Conservation (phyloP, 768 basidiomycete genomes). For the Boletales sp. region DNA sequence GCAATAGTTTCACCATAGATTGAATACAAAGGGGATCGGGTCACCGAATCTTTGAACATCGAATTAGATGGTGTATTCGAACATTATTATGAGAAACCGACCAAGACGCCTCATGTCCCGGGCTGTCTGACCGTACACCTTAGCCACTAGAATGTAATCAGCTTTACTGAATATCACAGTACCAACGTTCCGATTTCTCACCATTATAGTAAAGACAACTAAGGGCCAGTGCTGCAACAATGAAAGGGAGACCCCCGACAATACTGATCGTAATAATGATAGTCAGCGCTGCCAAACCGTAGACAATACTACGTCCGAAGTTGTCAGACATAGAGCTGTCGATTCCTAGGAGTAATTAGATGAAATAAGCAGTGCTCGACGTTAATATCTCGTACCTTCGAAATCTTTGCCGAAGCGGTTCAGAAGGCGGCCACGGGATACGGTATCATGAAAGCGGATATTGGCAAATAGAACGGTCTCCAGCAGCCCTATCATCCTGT, state of each 20-base stretch:
- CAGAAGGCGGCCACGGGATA: slow-evolving; percentile 77
- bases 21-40: slow-evolving; percentile 46
- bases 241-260: slow-evolving; percentile 76
- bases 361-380: slow-evolving; percentile 1
- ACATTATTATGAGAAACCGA: slow-evolving; percentile 26
- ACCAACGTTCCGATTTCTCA: slow-evolving; percentile 32
- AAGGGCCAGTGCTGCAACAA: slow-evolving; percentile 54
- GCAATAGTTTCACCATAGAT: slow-evolving; percentile 51
- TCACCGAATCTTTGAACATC: slow-evolving; percentile 39
- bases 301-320: slow-evolving; percentile 75
- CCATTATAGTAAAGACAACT: slow-evolving; percentile 70
- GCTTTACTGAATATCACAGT: neutral
- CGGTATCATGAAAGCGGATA: slow-evolving; percentile 91
- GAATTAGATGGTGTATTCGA: neutral
- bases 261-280: slow-evolving; percentile 72
- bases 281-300: slow-evolving; percentile 64
- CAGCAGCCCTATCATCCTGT: slow-evolving; percentile 44
- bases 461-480: slow-evolving; percentile 84
- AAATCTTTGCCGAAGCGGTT: slow-evolving; percentile 91
- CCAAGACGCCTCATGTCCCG: slow-evolving; percentile 81
- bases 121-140: slow-evolving; percentile 77
- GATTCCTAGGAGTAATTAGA: slow-evolving; percentile 47
- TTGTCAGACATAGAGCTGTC: slow-evolving; percentile 83
- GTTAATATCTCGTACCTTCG: slow-evolving; percentile 44
- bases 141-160: slow-evolving; percentile 32